Conservation (phyloP, 2,329 filamentous ascomycete genomes). For the Gnomoniopsis smithogilvyi region DNA sequence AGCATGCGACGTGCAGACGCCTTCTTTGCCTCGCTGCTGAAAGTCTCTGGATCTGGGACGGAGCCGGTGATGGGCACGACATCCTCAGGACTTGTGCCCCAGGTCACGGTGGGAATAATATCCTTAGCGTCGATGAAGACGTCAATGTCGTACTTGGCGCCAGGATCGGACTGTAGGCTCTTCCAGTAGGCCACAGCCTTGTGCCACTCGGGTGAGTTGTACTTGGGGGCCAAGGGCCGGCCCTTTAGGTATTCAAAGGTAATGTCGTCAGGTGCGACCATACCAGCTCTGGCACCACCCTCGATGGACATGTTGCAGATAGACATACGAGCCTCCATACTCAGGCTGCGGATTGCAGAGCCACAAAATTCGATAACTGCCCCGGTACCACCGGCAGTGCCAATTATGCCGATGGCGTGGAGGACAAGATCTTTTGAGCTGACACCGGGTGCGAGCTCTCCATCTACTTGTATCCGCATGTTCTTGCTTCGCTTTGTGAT, state of each 20-base stretch:
- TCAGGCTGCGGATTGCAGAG: conserved; percentile 82
- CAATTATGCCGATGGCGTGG: conserved; percentile 88
- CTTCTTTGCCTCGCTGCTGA: conserved; percentile 77
- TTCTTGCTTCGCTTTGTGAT: conserved; percentile 97
- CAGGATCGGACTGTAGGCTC: conserved; percentile 79
- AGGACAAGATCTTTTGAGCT: conserved; percentile 96
- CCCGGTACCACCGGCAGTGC: conserved; percentile 91
- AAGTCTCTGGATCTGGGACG: conserved; percentile 89
- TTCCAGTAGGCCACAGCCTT: conserved; percentile 87
- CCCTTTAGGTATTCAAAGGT: conserved; percentile 96
- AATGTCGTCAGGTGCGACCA: conserved; percentile 91
- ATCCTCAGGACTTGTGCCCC: conserved; percentile 96
- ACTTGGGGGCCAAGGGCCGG: conserved; percentile 81
- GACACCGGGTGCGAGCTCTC: conserved; percentile 83
- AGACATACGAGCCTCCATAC: conserved; percentile 98
- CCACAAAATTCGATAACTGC: conserved; percentile 97
- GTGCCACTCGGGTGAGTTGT: conserved; percentile 84
- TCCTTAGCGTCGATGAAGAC: conserved; percentile 90
- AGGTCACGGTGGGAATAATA: conserved; percentile 88
- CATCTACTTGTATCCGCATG: conserved; percentile 96
- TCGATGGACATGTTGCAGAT: conserved; percentile 99
- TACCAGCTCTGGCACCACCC: conserved; percentile 88
- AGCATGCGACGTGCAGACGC: conserved; percentile 75
- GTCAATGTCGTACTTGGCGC: conserved; percentile 84
- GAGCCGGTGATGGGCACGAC: conserved; percentile 88